phyloP scores from a whole-genome alignment of 2,329 filamentous ascomycete genomes.

The Sporothrix luriei region DNA sequence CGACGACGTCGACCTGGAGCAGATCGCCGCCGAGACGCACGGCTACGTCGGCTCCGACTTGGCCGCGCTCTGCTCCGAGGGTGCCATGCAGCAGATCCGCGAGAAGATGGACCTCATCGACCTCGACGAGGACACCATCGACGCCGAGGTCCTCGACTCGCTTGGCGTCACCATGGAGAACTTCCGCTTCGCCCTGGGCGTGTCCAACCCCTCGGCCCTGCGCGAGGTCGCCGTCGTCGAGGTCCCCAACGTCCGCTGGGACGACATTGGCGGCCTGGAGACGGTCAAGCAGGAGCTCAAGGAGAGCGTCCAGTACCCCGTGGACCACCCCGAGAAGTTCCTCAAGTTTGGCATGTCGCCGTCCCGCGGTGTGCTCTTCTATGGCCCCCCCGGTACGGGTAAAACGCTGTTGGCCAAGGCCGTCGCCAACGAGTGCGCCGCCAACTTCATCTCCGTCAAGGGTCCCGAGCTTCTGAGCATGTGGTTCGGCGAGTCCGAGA shows the following conservation, averaged over 20 bases:
- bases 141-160: conserved; percentile 96
- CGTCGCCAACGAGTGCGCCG: conserved; percentile 97
- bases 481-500: conserved; percentile 99
- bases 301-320: conserved; percentile 97
- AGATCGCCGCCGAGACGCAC: conserved; percentile 96
- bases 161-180: conserved; percentile 99
- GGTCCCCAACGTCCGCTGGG: conserved; percentile 98
- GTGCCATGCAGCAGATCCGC: conserved; percentile 99
- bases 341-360: conserved; percentile 99
- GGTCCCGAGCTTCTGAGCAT: conserved; percentile 97
- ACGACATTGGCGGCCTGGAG: conserved; percentile 98
- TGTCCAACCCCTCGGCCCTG: conserved; percentile 97
- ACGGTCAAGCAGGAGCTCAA: conserved; percentile 99
- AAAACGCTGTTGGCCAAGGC: conserved; percentile 99
- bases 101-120: conserved; percentile 99
- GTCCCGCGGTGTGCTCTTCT: conserved; percentile 97
- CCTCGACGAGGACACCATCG: conserved; percentile 97
- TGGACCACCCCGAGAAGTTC: conserved; percentile 99
- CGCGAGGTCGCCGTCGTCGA: conserved; percentile 99
- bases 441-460: conserved; percentile 99
- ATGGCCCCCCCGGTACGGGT: conserved; percentile 98
- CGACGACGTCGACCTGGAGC: conserved; percentile 94
- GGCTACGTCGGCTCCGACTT: conserved; percentile 99
- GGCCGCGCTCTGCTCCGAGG: conserved; percentile 96
- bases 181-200: conserved; percentile 97